phyloP scores from a whole-genome alignment of 23 red algal genomes.

The Chondrus crispus region DNA sequence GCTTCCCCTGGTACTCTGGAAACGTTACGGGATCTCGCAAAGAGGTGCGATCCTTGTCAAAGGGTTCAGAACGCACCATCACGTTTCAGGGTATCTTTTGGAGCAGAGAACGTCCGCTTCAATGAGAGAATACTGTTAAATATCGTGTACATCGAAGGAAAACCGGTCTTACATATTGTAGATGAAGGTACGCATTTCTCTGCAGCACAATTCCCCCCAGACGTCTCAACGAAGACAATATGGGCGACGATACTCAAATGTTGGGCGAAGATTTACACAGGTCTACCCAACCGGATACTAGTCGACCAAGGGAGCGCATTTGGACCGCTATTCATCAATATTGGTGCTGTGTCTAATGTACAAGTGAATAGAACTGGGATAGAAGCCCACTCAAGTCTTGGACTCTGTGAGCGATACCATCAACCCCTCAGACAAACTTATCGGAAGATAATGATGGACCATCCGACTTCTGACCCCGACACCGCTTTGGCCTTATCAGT shows the following conservation, averaged over 20 bases:
- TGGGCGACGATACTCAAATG: not conserved
- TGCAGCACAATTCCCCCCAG: not conserved
- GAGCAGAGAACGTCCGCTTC: not conserved
- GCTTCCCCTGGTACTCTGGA: not conserved
- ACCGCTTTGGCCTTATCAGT: not conserved
- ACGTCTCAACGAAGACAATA: not conserved
- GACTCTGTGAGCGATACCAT: not conserved
- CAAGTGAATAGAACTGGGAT: not conserved
- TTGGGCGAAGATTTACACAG: not conserved
- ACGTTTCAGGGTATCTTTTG: not conserved
- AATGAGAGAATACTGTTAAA: not conserved
- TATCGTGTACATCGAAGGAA: not conserved
- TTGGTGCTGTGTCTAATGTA: not conserved
- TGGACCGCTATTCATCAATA: not conserved
- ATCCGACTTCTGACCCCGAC: not conserved
- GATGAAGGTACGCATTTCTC: slow-evolving; percentile 17
- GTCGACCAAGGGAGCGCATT: not conserved
- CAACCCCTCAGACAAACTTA: not conserved
- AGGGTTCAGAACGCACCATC: not conserved
- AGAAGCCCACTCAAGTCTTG: slow-evolving; percentile 12
- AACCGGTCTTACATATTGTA: not conserved
- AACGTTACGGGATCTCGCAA: not conserved
- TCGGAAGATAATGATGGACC: not conserved
- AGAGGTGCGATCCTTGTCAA: not conserved
- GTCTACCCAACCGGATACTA: not conserved